Percentiles rank a stretch among this genome's conserved stretches.
Evolutionary conservation across 257 asterid species (phyloP).

Genomic region (Scutellaria galericulata): DNA sequence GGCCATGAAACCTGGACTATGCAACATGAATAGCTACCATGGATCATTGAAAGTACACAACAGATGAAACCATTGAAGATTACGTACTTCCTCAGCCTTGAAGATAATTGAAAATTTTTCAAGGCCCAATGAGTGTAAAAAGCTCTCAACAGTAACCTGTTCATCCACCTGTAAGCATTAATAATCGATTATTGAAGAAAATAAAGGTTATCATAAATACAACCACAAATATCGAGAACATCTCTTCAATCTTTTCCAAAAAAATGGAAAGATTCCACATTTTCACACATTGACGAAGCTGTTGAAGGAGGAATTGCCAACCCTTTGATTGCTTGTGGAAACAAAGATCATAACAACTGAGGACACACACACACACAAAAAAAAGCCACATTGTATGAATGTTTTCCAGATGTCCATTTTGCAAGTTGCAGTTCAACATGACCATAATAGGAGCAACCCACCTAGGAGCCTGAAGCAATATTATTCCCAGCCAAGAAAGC

Average conservation of each 20-base stretch:
- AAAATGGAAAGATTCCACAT: slow-evolving; percentile 20
- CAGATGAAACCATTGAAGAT: slow-evolving; percentile 21
- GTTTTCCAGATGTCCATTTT: not conserved
- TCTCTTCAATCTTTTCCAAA: not conserved
- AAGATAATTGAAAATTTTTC: slow-evolving; percentile 74
- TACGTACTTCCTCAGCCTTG: slow-evolving; percentile 93
- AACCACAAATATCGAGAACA: slow-evolving; percentile 12
- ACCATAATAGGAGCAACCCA: too few relatives aligned
- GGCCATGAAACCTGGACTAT: slow-evolving; percentile 20
- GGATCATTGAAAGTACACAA: slow-evolving; percentile 24
- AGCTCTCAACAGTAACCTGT: slow-evolving; percentile 74
- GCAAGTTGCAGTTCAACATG: too few relatives aligned
- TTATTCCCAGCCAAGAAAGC: slow-evolving; percentile 1
- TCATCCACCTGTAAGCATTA: slow-evolving; percentile 66
- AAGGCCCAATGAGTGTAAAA: slow-evolving; percentile 76
- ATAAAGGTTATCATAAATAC: slow-evolving; percentile 19
- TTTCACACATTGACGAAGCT: slow-evolving; percentile 4
- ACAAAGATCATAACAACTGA: slow-evolving; percentile 22
- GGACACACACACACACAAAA: not conserved
- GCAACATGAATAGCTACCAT: slow-evolving; percentile 26
- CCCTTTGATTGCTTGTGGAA: slow-evolving; percentile 25
- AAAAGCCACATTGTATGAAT: not conserved
- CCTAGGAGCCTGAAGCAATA: not conserved
- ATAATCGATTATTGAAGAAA: slow-evolving; percentile 22
- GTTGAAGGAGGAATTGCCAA: not conserved